Conservation (phyloP, 371 early-diverging fungal species). For the Lichtheimia ornata region DNA sequence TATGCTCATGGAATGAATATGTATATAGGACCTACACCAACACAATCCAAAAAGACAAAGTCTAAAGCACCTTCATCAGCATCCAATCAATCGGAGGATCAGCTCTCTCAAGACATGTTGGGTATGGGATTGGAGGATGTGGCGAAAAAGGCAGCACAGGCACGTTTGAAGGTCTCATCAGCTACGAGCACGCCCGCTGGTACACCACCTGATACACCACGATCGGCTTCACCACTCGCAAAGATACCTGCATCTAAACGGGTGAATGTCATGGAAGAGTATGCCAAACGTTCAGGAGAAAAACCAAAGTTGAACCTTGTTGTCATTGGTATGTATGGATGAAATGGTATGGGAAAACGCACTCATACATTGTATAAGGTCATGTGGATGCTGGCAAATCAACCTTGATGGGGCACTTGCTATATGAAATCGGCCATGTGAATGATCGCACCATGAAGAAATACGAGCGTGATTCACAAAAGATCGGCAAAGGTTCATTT, state of each 20-base stretch:
- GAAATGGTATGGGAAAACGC: not conserved
- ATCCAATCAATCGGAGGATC: conserved; percentile 29
- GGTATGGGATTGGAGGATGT: conserved; percentile 45
- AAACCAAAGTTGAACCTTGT: conserved; percentile 83
- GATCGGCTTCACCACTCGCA: conserved; percentile 33
- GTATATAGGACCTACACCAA: conserved; percentile 3
- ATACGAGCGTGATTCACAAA: conserved; percentile 92
- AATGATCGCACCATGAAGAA: conserved; percentile 88
- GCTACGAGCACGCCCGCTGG: conserved; percentile 14
- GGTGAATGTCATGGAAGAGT: conserved; percentile 77
- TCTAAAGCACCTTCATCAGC: not conserved
- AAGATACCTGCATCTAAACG: conserved; percentile 51
- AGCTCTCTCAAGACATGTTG: conserved; percentile 51
- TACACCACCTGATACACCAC: conserved; percentile 21
- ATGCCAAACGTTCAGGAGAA: conserved; percentile 65
- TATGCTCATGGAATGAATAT: not conserved
- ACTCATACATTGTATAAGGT: conserved; percentile 49
- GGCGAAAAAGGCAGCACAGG: conserved; percentile 10
- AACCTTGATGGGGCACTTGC: conserved; percentile 97
- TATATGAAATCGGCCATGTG: conserved; percentile 88
- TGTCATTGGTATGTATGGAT: conserved; percentile 65
- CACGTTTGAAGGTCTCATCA: conserved; percentile 3
- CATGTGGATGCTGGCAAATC: conserved; percentile 99
- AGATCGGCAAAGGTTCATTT: conserved; percentile 92
- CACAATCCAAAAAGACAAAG: conserved; percentile 8